These are phyloP conservation scores for Glycine soja DNA, from an alignment of 306 rosid species.

Conservation along the genomic window DNA sequence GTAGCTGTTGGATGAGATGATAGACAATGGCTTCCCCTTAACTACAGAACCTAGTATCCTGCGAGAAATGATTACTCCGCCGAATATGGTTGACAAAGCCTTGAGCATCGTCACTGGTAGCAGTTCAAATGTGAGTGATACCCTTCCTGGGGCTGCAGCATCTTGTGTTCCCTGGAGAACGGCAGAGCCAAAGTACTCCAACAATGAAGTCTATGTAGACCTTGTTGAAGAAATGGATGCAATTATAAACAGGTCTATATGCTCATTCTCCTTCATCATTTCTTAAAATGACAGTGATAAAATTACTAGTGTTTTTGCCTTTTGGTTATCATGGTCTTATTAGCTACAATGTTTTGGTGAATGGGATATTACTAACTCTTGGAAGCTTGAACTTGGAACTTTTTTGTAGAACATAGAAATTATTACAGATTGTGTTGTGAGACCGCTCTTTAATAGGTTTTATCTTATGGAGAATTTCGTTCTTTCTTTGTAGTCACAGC, in stretches of 20 bases:
- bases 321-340: not conserved
- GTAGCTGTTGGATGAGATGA: constrained; percentile 94
- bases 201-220: constrained; percentile 78
- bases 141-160: constrained; percentile 70
- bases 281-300: not conserved
- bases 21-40: constrained; percentile 96
- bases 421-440: constrained; percentile 19
- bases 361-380: constrained; percentile 17
- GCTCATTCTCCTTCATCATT: constrained; percentile 26
- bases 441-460: constrained; percentile 26
- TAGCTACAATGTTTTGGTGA: constrained; percentile 8
- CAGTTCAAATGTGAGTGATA: constrained; percentile 80
- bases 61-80: constrained; percentile 91
- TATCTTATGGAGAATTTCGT: constrained; percentile 30
- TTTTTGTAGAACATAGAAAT: constrained; percentile 6
- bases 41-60: constrained; percentile 88
- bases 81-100: constrained; percentile 84
- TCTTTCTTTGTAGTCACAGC: constrained; percentile 31
- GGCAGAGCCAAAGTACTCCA: constrained; percentile 64
- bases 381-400: constrained; percentile 27
- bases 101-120: constrained; percentile 92
- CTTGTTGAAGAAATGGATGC: constrained; percentile 90
- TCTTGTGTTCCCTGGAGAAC: constrained; percentile 84
- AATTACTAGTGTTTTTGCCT: not conserved
- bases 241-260: constrained; percentile 62